A percentile compares a stretch with the other conserved stretches of the same genome.
phyloP scores from a whole-genome alignment of 257 asterid species.

The Cordia subcordata region DNA sequence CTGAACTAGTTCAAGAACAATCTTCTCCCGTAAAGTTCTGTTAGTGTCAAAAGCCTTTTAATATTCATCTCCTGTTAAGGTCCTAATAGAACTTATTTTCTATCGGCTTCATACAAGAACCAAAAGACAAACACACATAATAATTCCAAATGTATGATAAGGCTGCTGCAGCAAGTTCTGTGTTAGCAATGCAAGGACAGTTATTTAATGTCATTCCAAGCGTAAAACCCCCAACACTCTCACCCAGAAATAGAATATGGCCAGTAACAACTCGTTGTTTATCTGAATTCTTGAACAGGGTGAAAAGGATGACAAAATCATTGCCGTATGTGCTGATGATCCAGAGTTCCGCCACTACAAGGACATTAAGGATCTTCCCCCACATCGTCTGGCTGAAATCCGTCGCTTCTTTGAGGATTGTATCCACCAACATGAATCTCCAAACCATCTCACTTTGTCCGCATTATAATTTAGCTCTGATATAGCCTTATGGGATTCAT shows the following conservation, averaged over 20 bases:
- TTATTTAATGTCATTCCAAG: too few relatives aligned
- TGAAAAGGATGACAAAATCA: conserved; percentile 86
- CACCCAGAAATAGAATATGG: too few relatives aligned
- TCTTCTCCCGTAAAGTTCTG: not conserved
- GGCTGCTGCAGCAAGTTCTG: too few relatives aligned
- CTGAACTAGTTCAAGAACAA: not conserved
- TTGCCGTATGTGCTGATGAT: conserved; percentile 92
- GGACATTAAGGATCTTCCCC: conserved; percentile 72
- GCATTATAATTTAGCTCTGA: too few relatives aligned
- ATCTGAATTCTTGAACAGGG: conserved; percentile 39
- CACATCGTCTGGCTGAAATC: conserved; percentile 91
- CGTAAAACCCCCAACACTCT: too few relatives aligned
- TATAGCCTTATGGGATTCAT: too few relatives aligned
- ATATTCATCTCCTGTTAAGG: not conserved
- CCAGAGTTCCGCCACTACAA: conserved; percentile 77
- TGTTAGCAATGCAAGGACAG: too few relatives aligned
- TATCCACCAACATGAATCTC: conserved; percentile 34
- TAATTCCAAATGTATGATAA: too few relatives aligned
- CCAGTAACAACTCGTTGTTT: conserved; percentile 1
- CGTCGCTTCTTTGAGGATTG: conserved; percentile 96
- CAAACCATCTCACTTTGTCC: not conserved
- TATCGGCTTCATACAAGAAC: too few relatives aligned
- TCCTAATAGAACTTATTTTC: not conserved
- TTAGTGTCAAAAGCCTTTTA: not conserved
- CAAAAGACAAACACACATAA: too few relatives aligned